Evolutionary conservation across 148 eudicot species (phyloP), one percentile per base, ranked within the genome.

Genomic region (Arbutus unedo): DNA sequence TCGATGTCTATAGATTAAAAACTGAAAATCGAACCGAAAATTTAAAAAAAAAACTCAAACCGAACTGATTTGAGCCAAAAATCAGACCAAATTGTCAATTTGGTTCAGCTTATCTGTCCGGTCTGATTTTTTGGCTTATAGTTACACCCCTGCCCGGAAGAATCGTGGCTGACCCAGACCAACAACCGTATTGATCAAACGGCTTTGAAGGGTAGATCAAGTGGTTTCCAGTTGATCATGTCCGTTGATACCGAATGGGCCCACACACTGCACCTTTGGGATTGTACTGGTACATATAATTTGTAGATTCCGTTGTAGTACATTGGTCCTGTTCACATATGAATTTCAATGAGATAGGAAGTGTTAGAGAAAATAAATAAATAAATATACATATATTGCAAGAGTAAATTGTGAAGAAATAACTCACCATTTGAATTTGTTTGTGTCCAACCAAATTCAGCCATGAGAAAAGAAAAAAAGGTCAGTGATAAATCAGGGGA

Each of bases 91-190:
- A 31, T 1, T 1, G 1, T 31, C 38, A 1, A 1, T 31, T 31
- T 31, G 38, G 38, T 31, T 31, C 38, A 1, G 38, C 1, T 31
- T 31, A 31, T 1, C 38, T 0, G 38, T 31, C 1, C 1, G 38
- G 38, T 31, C 38, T 1, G 38, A 31, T 31, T 31, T 31, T 31
- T 1, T 31, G 1, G 1, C 1, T 31, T 31, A 31, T 31, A 31
- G 38, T 31, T 31, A 31, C 38, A 31, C 38, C 38, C 38, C 38
- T 31, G n/a, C 86, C 87, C 3, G 87, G 91, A 16, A 90, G 82
- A 45, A 93, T 88, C 0, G 96, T 91, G 54, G 92, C 89, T 0
- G 96, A 93, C 8, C 96, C 96, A 47, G 96, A 93, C 96, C 94
- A 91, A 3, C 87, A 88, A 38, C 96, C 96, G 1, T 85, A 85